Evolutionary conservation across 441 rosid species (phyloP), one percentile per base, ranked within the genome.

Genomic region (Gossypium trilobum): DNA sequence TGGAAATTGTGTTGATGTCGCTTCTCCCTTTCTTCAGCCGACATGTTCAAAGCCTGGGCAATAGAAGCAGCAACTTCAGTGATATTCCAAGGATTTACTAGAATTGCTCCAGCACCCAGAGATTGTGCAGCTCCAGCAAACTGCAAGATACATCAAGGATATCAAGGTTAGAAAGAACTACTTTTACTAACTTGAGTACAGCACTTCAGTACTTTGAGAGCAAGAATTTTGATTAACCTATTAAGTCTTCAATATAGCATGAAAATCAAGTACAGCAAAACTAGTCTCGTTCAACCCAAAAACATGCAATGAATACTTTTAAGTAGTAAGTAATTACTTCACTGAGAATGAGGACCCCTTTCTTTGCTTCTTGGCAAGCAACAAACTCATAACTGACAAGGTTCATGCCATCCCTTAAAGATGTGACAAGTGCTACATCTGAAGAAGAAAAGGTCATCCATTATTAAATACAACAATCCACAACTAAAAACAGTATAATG

Each of bases 41-140:
- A 58, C 99, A 95, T 93, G 22, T 87, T 79, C 74, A 95, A 64
- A 51, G 99, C 99, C 75, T 86, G 92, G 29, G 82, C 91, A 78
- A 95, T 95, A 65, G 99, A 90, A 68, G 86, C 86, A 57, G 99
- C 99, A 75, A 95, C 99, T 87, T 95, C 99, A 42, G 96, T 95
- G 67, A 95, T 93, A 86, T 95, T 95, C 99, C 99, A 95, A 52
- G 99, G 99, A 78, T 95, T 95, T 81, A 95, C 97, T 68, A 95
- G 88, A 79, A 95, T 88, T 69, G 98, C 98, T 74, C 99, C 99
- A 78, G 99, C 99, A 63, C 99, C 99, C 25, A 95, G 85, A 71
- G 98, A 93, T 82, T 95, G 99, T 71, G 99, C 99, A 62, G 99
- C 99, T 70, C 99, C 99, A 62, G 99, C 98, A 84, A 91, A 93